Conservation (phyloP, 495 filamentous ascomycete species). For the Talaromyces nanjingensis region DNA sequence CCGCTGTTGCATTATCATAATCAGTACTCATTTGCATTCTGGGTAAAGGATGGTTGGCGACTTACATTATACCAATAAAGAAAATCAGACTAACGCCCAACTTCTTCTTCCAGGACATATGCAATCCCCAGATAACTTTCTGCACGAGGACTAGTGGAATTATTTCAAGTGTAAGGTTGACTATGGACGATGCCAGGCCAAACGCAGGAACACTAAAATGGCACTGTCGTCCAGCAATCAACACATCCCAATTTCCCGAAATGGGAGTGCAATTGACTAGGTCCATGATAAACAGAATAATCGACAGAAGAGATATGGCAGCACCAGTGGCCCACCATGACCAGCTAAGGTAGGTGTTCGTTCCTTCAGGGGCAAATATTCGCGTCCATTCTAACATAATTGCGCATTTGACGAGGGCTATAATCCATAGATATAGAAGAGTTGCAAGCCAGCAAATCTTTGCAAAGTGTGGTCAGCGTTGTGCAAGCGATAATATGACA, state of each 20-base stretch:
- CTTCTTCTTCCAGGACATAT: slow-evolving; percentile 17
- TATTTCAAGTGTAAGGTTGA: background rate
- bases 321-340: background rate
- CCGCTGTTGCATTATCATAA: background rate
- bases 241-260: slow-evolving; percentile 1
- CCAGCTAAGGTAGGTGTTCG: background rate
- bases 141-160: slow-evolving; percentile 16
- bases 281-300: background rate
- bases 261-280: background rate
- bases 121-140: slow-evolving; percentile 17
- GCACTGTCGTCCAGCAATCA: background rate
- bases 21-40: background rate
- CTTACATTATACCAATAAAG: slow-evolving; percentile 15
- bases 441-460: slow-evolving; percentile 2
- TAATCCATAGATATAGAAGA: slow-evolving; percentile 12
- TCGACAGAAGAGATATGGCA: background rate
- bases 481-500: background rate
- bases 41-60: background rate
- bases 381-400: slow-evolving; percentile 21
- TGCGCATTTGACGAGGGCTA: slow-evolving; percentile 15
- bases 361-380: slow-evolving; percentile 15
- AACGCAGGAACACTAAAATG: slow-evolving; percentile 1
- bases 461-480: background rate
- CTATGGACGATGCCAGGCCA: background rate
- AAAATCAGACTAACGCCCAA: slow-evolving; percentile 20